These are phyloP conservation scores for Jatropha multifida DNA, from an alignment of 441 rosid species.

Conservation along the genomic window DNA sequence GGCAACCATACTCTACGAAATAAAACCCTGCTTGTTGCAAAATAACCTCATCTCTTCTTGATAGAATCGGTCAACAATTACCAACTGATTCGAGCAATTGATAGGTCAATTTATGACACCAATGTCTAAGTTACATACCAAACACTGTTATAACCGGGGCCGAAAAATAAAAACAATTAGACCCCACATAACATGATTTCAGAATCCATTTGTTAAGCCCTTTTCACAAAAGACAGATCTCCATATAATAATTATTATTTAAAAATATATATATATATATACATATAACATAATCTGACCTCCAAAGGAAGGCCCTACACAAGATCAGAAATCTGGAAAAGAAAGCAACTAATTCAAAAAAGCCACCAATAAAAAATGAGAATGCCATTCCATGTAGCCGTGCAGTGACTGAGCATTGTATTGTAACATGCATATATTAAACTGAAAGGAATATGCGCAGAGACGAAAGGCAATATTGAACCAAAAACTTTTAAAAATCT, in stretches of 20 bases:
- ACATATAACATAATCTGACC: not conserved
- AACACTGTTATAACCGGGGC: not conserved
- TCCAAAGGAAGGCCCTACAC: conserved; percentile 29
- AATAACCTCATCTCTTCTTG: not conserved
- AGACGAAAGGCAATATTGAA: not conserved
- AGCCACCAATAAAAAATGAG: not conserved
- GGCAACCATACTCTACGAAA: not conserved
- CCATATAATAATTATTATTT: not conserved
- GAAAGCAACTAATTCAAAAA: conserved; percentile 1
- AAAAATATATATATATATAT: not conserved
- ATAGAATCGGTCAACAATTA: not conserved
- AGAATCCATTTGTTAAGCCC: conserved; percentile 12
- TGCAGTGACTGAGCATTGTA: not conserved
- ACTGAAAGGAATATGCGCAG: conserved; percentile 19
- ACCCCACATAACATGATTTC: conserved; percentile 19
- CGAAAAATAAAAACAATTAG: not conserved
- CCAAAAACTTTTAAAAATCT: conserved; percentile 16
- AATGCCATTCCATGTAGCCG: not conserved
- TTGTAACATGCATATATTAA: not conserved
- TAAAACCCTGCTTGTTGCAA: not conserved
- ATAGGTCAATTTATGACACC: not conserved
- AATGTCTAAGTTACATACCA: not conserved
- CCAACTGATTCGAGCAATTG: not conserved
- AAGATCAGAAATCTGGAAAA: conserved; percentile 14
- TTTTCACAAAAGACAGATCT: conserved; percentile 7